phyloP scores from a whole-genome alignment of 1,284 basidiomycete genomes.

The Trametes polyzona region DNA sequence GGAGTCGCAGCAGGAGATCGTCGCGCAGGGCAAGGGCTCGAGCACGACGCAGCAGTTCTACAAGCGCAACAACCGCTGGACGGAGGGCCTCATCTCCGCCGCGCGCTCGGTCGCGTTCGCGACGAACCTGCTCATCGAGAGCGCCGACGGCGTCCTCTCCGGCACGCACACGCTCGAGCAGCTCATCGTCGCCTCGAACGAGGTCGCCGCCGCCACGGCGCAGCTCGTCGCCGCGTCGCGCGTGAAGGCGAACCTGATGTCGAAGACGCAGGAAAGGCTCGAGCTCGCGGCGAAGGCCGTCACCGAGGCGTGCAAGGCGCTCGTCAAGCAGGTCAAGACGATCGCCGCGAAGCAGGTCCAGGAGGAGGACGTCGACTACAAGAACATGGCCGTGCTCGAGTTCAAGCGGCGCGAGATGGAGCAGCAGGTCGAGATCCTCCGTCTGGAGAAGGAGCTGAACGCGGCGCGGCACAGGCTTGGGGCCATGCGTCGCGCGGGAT shows the following conservation, averaged over 20 bases:
- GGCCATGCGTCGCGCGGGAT: slow-evolving; percentile 90
- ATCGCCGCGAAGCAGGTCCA: slow-evolving; percentile 84
- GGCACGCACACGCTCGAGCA: slow-evolving; percentile 98
- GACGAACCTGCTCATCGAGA: slow-evolving; percentile 96
- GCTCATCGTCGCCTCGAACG: slow-evolving; percentile 98
- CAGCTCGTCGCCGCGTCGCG: slow-evolving; percentile 98
- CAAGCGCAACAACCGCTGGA: slow-evolving; percentile 99
- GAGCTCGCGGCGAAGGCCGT: slow-evolving; percentile 98
- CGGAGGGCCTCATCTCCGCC: slow-evolving; percentile 97
- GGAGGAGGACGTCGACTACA: slow-evolving; percentile 88
- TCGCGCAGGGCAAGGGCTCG: slow-evolving; percentile 91
- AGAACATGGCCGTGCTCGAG: slow-evolving; percentile 91
- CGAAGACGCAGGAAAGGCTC: slow-evolving; percentile 95
- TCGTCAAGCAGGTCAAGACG: slow-evolving; percentile 96
- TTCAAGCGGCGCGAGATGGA: slow-evolving; percentile 99
- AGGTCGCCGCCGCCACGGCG: slow-evolving; percentile 95
- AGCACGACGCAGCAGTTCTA: slow-evolving; percentile 96
- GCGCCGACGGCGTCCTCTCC: slow-evolving; percentile 95
- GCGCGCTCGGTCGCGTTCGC: slow-evolving; percentile 98
- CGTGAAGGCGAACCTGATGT: slow-evolving; percentile 98
- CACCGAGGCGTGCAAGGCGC: slow-evolving; percentile 96
- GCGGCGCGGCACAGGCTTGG: slow-evolving; percentile 87
- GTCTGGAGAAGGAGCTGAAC: slow-evolving; percentile 93
- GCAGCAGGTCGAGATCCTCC: slow-evolving; percentile 97
- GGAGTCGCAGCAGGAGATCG: slow-evolving; percentile 98